Conservation (phyloP, 2,329 filamentous ascomycete genomes). For the Diaporthe eres region DNA sequence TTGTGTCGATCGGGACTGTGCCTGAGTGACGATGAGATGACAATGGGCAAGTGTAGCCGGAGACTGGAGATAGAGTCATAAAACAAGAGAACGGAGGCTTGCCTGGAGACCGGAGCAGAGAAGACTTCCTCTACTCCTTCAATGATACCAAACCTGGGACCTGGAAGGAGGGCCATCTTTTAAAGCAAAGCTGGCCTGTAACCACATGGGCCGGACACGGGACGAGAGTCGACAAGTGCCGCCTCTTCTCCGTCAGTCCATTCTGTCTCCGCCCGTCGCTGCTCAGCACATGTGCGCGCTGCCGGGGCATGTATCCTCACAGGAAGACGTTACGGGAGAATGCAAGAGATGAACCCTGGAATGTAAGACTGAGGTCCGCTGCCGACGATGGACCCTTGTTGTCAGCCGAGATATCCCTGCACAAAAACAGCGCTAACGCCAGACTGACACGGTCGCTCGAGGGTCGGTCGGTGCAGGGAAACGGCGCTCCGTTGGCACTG, state of each 20-base stretch:
- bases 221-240: background rate
- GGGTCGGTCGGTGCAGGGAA: constrained; percentile 26
- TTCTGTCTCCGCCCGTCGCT: background rate
- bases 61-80: background rate
- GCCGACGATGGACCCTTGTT: constrained; percentile 15
- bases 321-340: background rate
- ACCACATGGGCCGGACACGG: constrained; percentile 18
- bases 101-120: background rate
- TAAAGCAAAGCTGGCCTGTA: background rate
- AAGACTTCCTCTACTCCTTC: background rate
- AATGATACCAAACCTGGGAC: background rate
- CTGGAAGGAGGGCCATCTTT: constrained; percentile 25
- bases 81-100: background rate
- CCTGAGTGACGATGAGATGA: background rate
- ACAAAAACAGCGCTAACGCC: constrained; percentile 18
- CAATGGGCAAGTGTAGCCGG: background rate
- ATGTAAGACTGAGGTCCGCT: background rate
- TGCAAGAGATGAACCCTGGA: constrained; percentile 16
- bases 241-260: background rate
- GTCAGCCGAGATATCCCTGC: constrained; percentile 20
- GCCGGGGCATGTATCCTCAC: background rate
- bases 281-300: background rate
- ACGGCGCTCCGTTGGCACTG: constrained; percentile 21
- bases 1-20: background rate
- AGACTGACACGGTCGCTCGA: constrained; percentile 20